Conservation (phyloP, 1,139 yeast species). For the Kodamaea plutei region DNA sequence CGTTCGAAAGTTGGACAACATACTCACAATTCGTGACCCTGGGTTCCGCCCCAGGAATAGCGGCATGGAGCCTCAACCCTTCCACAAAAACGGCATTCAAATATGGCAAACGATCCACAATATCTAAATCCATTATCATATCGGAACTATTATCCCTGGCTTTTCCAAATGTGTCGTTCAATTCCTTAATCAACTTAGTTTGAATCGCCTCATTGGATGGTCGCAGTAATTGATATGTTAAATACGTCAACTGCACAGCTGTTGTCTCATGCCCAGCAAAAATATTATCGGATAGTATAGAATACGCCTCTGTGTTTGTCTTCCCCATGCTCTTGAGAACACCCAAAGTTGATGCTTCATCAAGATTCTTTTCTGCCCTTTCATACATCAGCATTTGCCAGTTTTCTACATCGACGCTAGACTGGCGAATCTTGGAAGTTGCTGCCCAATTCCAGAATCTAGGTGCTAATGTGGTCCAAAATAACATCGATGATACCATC, state of each 20-base stretch:
- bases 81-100: conserved; percentile 58
- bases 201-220: conserved; percentile 44
- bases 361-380: conserved; percentile 32
- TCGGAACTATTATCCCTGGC: conserved; percentile 10
- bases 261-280: conserved; percentile 79
- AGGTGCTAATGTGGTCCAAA: conserved; percentile 67
- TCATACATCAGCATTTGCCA: conserved; percentile 51
- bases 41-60: conserved; percentile 76
- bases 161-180: conserved; percentile 22
- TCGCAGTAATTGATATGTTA: conserved; percentile 57
- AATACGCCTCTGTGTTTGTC: conserved; percentile 32
- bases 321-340: conserved; percentile 32
- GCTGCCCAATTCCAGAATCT: conserved; percentile 50
- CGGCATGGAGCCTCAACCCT: conserved; percentile 57
- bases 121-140: conserved; percentile 30
- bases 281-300: conserved; percentile 39
- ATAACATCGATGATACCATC: conserved; percentile 59
- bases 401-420: conserved; percentile 37
- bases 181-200: conserved; percentile 38
- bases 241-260: conserved; percentile 59
- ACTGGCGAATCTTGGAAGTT: conserved; percentile 31
- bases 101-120: conserved; percentile 49
- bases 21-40: conserved; percentile 40
- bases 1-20: conserved; percentile 15
- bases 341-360: conserved; percentile 30